phyloP scores from a whole-genome alignment of 345 rosid species.

The Anacardium occidentale region DNA sequence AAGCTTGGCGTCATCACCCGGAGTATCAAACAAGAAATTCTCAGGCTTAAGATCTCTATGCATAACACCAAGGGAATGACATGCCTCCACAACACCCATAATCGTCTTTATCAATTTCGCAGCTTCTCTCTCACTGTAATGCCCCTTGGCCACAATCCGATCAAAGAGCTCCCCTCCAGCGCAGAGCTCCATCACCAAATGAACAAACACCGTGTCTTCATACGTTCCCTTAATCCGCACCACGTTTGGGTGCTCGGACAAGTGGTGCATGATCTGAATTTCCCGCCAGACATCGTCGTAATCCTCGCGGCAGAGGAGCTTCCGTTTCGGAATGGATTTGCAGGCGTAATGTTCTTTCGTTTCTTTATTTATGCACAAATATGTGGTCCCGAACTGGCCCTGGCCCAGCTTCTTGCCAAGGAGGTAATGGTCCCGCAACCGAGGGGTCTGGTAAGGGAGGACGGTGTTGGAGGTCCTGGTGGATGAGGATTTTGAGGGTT shows the following conservation, averaged over 20 bases:
- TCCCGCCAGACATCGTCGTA: conserved; percentile 95
- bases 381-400: conserved; percentile 94
- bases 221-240: conserved; percentile 86
- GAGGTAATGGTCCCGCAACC: conserved; percentile 75
- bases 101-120: conserved; percentile 80
- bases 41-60: conserved; percentile 98
- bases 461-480: conserved; percentile 53
- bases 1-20: conserved; percentile 73
- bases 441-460: conserved; percentile 79
- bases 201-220: conserved; percentile 88
- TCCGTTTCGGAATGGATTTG: conserved; percentile 91
- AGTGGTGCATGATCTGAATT: conserved; percentile 99
- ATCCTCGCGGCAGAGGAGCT: conserved; percentile 86
- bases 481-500: conserved; percentile 23
- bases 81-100: conserved; percentile 85
- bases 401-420: conserved; percentile 93
- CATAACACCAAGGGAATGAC: conserved; percentile 97
- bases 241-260: conserved; percentile 78
- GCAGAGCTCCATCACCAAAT: conserved; percentile 95
- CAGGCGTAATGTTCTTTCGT: conserved; percentile 58
- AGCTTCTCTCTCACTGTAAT: conserved; percentile 90
- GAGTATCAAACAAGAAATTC: conserved; percentile 85
- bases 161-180: conserved; percentile 97
- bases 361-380: conserved; percentile 66
- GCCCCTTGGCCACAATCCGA: conserved; percentile 87